A percentile compares a stretch with the other conserved stretches of the same genome.
Conservation (phyloP, 768 basidiomycete genomes). For the Serendipita sp. region DNA sequence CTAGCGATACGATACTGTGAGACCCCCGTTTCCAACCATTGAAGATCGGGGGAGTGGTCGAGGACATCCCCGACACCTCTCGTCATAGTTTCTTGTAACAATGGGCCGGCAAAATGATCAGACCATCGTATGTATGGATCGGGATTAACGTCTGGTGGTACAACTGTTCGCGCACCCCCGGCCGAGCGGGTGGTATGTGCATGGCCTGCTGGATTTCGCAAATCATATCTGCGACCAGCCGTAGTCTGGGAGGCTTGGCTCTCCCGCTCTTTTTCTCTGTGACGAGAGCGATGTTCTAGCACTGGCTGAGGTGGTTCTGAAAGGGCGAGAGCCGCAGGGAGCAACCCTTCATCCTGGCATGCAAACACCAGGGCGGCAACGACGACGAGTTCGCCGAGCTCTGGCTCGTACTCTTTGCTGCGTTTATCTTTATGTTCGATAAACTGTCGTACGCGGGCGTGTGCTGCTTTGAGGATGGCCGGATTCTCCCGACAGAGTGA, state of each 20-base stretch:
- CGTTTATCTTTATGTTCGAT: neutral
- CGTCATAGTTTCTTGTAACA: constrained; percentile 3
- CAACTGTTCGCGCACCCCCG: neutral
- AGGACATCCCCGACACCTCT: neutral
- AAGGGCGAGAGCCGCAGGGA: neutral
- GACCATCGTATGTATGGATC: neutral
- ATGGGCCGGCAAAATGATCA: neutral
- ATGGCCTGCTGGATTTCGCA: neutral
- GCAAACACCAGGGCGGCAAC: neutral
- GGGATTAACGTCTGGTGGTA: neutral
- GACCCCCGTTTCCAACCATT: neutral
- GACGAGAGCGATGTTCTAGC: neutral
- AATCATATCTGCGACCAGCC: neutral
- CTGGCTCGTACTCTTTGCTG: neutral
- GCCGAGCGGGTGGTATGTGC: neutral
- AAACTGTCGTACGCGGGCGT: neutral
- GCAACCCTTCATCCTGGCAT: constrained; percentile 1
- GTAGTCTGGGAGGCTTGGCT: neutral
- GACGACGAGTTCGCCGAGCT: neutral
- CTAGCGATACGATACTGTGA: neutral
- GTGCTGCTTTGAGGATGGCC: neutral
- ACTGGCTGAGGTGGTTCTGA: neutral
- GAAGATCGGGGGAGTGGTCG: neutral
- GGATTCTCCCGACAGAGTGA: constrained; percentile 1
- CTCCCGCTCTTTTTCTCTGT: too few relatives aligned